Evolutionary conservation across 1,139 yeast genomes (phyloP), one percentile per base, ranked within the genome.

Genomic region (Entelexis paramagnoliae): DNA sequence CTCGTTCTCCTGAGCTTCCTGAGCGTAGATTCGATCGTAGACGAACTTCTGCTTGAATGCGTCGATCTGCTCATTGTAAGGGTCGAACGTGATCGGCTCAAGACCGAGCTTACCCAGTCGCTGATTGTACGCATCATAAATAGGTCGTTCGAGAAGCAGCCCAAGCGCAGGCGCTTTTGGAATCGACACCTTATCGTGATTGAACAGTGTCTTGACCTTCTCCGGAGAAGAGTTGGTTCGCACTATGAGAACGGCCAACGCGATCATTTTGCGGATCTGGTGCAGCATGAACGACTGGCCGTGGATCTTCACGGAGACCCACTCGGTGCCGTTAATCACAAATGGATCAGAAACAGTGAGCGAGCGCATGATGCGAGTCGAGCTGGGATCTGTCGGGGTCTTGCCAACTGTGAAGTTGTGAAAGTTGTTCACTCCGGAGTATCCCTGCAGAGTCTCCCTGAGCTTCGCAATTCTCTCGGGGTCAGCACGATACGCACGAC

Each of bases 131-230:
- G 86, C 83, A 51, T 84, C 94, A 66, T 86, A 91, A 13, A 89
- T 95, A 0, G 98, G 98, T 54, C 83, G 80, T 64, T 93, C 98
- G 54, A 91, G 75, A 50, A 93, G 70, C 54, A 91, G 73, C 0
- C 99, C 99, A 57, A 91, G 73, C 35, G 97, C 95, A 6, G 99
- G 99, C 0, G 97, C 98, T 68, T 91, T 93, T 50, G 99, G 99
- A 58, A 91, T 85, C 64, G 88, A 88, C 55, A 91, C 77, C 62
- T 81, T 84, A 44, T 76, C 76, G 2, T 79, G 74, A 2, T 80
- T 80, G 64, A 87, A 91, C 5, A 95, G 85, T 62, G 86, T 84
- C n/a, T 72, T 66, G 58, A 91, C 85, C 59, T 95, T 77, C 20
- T 75, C 74, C 30, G 78, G 66, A 4, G 97, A 95, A 63, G 91